phyloP scores from a whole-genome alignment of 768 basidiomycete genomes.

The Leccinum arenicola region DNA sequence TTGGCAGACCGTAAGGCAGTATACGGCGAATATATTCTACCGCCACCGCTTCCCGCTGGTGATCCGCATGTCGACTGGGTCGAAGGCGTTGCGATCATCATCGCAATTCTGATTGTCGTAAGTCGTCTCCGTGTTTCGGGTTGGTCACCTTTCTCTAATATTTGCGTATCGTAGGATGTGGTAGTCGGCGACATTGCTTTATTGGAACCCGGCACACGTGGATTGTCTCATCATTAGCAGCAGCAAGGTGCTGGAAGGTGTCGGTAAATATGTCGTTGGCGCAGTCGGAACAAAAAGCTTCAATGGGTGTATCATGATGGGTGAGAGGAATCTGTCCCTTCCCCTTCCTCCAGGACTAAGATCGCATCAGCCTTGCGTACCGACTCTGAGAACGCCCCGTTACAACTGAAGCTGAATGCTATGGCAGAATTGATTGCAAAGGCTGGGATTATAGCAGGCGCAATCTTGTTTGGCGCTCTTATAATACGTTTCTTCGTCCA shows the following conservation, averaged over 20 bases:
- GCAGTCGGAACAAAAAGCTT: slow-evolving; percentile 91
- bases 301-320: slow-evolving; percentile 98
- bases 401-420: slow-evolving; percentile 89
- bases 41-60: slow-evolving; percentile 43
- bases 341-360: neutral
- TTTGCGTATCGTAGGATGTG: slow-evolving; percentile 57
- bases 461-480: slow-evolving; percentile 74
- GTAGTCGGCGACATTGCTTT: slow-evolving; percentile 92
- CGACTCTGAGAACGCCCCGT: slow-evolving; percentile 85
- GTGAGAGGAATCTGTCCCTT: slow-evolving; percentile 40
- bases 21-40: too few species aligned
- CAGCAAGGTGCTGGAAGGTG: slow-evolving; percentile 90
- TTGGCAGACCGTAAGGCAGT: too few species aligned
- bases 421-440: slow-evolving; percentile 97
- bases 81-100: slow-evolving; percentile 83
- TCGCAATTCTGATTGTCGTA: slow-evolving; percentile 75
- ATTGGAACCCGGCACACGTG: slow-evolving; percentile 86
- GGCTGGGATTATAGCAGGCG: slow-evolving; percentile 77
- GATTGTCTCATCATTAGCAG: slow-evolving; percentile 94
- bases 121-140: slow-evolving; percentile 19
- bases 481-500: slow-evolving; percentile 97
- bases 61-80: slow-evolving; percentile 94
- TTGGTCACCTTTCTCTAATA: slow-evolving; percentile 7
- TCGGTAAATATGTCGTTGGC: slow-evolving; percentile 89
- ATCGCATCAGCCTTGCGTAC: slow-evolving; percentile 67